Conservation (phyloP, 1,284 basidiomycete species). For the Anthracocystis panici-leucophaei region DNA sequence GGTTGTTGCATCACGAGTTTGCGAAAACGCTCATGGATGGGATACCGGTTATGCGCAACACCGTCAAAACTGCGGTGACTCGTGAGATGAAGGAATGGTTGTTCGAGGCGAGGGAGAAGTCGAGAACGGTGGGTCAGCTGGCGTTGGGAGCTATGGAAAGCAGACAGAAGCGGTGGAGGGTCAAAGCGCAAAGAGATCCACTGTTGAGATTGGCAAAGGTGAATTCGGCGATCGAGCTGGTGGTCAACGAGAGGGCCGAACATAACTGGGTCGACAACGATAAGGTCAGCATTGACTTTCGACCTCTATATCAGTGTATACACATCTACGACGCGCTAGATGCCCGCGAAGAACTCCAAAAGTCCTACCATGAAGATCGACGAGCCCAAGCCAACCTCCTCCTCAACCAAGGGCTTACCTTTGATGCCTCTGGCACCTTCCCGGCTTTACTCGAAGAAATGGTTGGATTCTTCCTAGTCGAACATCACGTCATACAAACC, state of each 20-base stretch:
- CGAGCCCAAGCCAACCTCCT: conserved; percentile 94
- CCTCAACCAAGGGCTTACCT: conserved; percentile 76
- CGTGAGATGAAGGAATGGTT: conserved; percentile 97
- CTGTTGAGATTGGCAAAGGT: conserved; percentile 79
- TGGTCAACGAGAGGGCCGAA: conserved; percentile 93
- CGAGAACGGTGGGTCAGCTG: conserved; percentile 84
- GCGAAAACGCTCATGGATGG: conserved; percentile 91
- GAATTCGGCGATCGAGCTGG: conserved; percentile 92
- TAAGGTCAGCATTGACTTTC: conserved; percentile 88
- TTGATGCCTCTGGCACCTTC: conserved; percentile 61
- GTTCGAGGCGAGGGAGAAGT: conserved; percentile 90
- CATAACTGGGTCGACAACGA: conserved; percentile 93
- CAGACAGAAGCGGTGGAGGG: conserved; percentile 85
- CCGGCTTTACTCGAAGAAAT: conserved; percentile 78
- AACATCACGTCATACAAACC: conserved; percentile 89
- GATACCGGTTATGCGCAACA: conserved; percentile 85
- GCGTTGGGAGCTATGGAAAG: conserved; percentile 91
- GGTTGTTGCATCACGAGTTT: conserved; percentile 85
- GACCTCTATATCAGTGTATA: conserved; percentile 94
- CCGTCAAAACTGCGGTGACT: conserved; percentile 92
- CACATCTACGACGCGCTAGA: conserved; percentile 95
- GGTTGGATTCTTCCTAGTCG: conserved; percentile 98
- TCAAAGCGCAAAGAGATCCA: conserved; percentile 62
- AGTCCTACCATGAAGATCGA: conserved; percentile 93
- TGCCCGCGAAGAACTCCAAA: conserved; percentile 86